Conservation (phyloP, 2,329 filamentous ascomycete genomes). For the Chalara sp. region DNA sequence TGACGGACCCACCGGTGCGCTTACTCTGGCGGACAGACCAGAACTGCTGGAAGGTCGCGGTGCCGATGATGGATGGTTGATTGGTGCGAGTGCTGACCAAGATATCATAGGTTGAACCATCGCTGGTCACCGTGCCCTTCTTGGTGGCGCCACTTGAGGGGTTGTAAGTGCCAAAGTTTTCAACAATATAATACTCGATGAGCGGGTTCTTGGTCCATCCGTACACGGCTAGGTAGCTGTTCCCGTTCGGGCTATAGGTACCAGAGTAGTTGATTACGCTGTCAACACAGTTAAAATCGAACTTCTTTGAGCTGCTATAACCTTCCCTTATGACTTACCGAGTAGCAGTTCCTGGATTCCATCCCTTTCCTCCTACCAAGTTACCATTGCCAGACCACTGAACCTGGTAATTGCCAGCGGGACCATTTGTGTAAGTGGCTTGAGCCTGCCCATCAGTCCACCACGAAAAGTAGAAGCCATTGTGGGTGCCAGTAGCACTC, state of each 20-base stretch:
- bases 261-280: constrained; percentile 35
- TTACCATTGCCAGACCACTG: constrained; percentile 40
- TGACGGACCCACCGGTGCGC: constrained; percentile 43
- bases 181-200: constrained; percentile 44
- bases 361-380: constrained; percentile 44
- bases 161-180: constrained; percentile 44
- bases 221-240: constrained; percentile 48
- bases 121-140: constrained; percentile 43
- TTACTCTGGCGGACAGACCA: constrained; percentile 44
- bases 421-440: constrained; percentile 48
- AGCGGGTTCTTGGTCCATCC: constrained; percentile 39
- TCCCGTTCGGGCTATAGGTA: constrained; percentile 33
- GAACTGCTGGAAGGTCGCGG: constrained; percentile 24
- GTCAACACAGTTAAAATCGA: too few species aligned
- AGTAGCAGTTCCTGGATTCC: constrained; percentile 32
- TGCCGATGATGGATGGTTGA: constrained; percentile 42
- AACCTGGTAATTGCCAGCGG: constrained; percentile 42
- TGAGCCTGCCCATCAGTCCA: constrained; percentile 46
- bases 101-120: constrained; percentile 46
- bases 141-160: constrained; percentile 39
- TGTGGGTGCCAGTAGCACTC: constrained; percentile 43
- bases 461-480: constrained; percentile 55
- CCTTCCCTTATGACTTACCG: constrained; percentile 7
- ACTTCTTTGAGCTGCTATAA: neutral
- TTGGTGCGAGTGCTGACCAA: constrained; percentile 33